A percentile compares a stretch with the other conserved stretches of the same genome.
Conservation (phyloP, 2,329 filamentous ascomycete genomes). For the Cladosporium sp. region DNA sequence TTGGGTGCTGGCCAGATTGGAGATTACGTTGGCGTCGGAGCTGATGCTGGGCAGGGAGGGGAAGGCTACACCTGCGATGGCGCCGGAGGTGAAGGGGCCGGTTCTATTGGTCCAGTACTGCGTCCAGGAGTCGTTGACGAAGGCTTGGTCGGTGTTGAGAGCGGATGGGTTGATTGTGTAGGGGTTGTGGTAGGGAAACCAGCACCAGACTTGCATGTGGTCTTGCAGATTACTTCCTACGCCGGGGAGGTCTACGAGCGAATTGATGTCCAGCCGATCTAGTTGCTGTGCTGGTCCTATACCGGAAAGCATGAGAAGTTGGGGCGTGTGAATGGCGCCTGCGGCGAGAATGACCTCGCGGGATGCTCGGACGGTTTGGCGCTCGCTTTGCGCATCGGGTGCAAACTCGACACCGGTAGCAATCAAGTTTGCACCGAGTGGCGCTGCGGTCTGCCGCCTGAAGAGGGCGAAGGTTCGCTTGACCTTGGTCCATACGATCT, state of each 20-base stretch:
- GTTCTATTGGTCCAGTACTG: constrained; percentile 26
- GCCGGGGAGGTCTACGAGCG: constrained; percentile 54
- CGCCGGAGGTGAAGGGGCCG: constrained; percentile 25
- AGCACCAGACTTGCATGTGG: constrained; percentile 37
- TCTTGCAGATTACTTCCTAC: constrained; percentile 64
- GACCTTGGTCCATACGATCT: neutral
- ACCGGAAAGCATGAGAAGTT: constrained; percentile 41
- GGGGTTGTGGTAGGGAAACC: constrained; percentile 21
- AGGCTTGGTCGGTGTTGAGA: constrained; percentile 22
- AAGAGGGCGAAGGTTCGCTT: neutral
- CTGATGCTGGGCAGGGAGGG: constrained; percentile 23
- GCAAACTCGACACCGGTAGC: constrained; percentile 24
- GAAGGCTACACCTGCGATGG: constrained; percentile 28
- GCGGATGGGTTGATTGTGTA: constrained; percentile 17
- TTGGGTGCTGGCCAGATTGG: constrained; percentile 19
- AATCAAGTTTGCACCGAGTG: constrained; percentile 3
- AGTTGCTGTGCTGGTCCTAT: constrained; percentile 55
- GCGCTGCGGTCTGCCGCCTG: neutral
- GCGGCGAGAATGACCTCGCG: constrained; percentile 29
- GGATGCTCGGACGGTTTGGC: constrained; percentile 22
- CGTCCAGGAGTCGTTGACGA: constrained; percentile 22
- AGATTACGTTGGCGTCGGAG: constrained; percentile 15
- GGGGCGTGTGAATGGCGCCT: constrained; percentile 28
- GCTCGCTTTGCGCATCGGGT: constrained; percentile 14
- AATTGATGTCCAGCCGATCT: constrained; percentile 40